Evolutionary conservation across 352 stramenopile species (phyloP).

Genomic region (Globisporangium alternatum): DNA sequence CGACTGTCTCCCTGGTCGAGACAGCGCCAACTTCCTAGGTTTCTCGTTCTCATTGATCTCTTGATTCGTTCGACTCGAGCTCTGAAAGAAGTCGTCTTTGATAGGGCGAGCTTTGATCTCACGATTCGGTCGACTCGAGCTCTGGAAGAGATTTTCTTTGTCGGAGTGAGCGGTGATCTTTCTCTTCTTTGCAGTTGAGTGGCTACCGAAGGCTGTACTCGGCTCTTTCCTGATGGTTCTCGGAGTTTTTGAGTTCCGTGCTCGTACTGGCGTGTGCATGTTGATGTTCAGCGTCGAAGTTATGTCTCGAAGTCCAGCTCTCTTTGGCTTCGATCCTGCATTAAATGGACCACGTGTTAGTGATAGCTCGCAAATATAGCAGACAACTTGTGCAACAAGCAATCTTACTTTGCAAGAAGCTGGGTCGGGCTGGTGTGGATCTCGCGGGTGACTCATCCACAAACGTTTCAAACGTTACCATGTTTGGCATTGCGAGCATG

Average conservation of each 20-base stretch:
- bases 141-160: not conserved
- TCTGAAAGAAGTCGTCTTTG: not conserved
- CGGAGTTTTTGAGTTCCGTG: not conserved
- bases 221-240: not conserved
- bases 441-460: constrained; percentile 1
- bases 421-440: not conserved
- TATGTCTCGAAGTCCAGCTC: constrained; percentile 6
- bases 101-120: not conserved
- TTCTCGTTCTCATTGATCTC: not conserved
- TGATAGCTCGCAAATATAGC: not conserved
- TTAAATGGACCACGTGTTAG: not conserved
- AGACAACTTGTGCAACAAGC: not conserved
- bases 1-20: constrained; percentile 33
- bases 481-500: not conserved
- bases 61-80: not conserved
- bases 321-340: not conserved
- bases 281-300: constrained; percentile 3
- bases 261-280: not conserved
- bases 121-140: not conserved
- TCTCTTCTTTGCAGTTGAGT: not conserved
- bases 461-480: not conserved
- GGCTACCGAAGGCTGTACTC: not conserved
- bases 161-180: not conserved
- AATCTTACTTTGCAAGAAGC: constrained; percentile 2
- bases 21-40: not conserved